Percentiles rank a stretch among this genome's conserved stretches.
Conservation (phyloP, 2,329 filamentous ascomycete genomes). For the Colletotrichum simmondsii region DNA sequence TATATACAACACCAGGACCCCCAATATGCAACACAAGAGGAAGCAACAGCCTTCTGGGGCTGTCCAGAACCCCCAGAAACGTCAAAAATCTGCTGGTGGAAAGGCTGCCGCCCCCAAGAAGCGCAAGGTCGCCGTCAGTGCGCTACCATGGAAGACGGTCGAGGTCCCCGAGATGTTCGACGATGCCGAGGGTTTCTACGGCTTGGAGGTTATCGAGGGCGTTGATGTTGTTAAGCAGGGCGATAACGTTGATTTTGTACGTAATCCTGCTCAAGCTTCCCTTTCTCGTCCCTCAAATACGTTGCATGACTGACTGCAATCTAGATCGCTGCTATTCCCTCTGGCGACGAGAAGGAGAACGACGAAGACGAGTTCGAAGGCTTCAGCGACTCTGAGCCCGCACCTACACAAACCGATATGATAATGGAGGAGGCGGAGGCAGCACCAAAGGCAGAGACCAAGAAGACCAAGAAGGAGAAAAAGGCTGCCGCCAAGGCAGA, state of each 20-base stretch:
- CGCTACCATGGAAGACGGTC: constrained; percentile 67
- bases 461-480: constrained; percentile 41
- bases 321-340: constrained; percentile 9
- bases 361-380: constrained; percentile 72
- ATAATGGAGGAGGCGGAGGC: constrained; percentile 42
- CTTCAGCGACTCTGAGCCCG: constrained; percentile 64
- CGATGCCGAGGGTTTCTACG: constrained; percentile 94
- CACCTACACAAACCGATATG: constrained; percentile 37
- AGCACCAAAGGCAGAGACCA: constrained; percentile 40
- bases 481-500: constrained; percentile 43
- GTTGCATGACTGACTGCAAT: neutral
- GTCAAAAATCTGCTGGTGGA: constrained; percentile 27
- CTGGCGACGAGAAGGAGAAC: constrained; percentile 36
- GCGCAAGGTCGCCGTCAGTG: constrained; percentile 55
- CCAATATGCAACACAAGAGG: constrained; percentile 33
- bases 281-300: neutral
- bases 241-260: constrained; percentile 66
- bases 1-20: neutral
- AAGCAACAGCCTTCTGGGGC: constrained; percentile 27
- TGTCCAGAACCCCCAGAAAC: constrained; percentile 24
- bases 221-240: constrained; percentile 84
- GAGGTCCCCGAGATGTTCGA: constrained; percentile 82
- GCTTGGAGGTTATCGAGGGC: constrained; percentile 90
- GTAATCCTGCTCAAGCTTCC: constrained; percentile 22
- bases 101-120: constrained; percentile 40